Base-by-base conservation (phyloP, 2,329 filamentous ascomycete species). In the Xylaria sp. region DNA sequence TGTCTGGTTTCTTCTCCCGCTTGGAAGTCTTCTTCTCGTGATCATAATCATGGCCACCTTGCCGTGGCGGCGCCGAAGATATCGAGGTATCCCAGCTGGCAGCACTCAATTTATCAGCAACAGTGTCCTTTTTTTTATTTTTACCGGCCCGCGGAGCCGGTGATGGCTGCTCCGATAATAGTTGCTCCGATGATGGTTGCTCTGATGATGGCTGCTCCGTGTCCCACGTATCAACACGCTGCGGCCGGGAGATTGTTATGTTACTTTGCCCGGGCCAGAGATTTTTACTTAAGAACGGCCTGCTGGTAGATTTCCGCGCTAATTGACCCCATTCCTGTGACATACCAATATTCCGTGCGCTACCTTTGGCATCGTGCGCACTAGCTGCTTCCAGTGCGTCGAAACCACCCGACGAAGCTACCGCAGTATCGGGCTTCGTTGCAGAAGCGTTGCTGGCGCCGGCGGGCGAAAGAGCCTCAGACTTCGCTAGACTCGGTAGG, bases 251-350 rank as follows among this genome's bases (percentile, higher is more conserved):
- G 12, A n/a, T 39, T 31, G 12, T 7, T 18, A 41, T 31, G 12
- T 34, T 12, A 8, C 5, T 28, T 7, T 25, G 48, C 37, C 62
- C 31, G 2, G 28, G 3, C 63, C 50, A 57, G 44, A 44, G 34
- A 20, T 55, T 39, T 7, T 56, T 23, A 13, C 54, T 41, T 1
- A 46, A n/a, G 41, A 13, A 41, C 39, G 18, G 10, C 51, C 28
- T 56, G 28, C n/a, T 9, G 7, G 28, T 12, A 1, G 62, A 12
- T 56, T 57, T 72, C 44, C 70, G 59, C 37, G 60, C 46, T 28
- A 72, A 48, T 56, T 61, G 64, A 41, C 57, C 48, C 73, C 72
- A 69, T 72, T 72, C 66, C 65, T 62, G 46, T 58, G 65, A 44
- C 23, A 18, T 10, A 8, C 28, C 52, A 15, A 39, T 12, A 28